Conservation (phyloP, 352 stramenopile genomes). For the Globisporangium lucens region DNA sequence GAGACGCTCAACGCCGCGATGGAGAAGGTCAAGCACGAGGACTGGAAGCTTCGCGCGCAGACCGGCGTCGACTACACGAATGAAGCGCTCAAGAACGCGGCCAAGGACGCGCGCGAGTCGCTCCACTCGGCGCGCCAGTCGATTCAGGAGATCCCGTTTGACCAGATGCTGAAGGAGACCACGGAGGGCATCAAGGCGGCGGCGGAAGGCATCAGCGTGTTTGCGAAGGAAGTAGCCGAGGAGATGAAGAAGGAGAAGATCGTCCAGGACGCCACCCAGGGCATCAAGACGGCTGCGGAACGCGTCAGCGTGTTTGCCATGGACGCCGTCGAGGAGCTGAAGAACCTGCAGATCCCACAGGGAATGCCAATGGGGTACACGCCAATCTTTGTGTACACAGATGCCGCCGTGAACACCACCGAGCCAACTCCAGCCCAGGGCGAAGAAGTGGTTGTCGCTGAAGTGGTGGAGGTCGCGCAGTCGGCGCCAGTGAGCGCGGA, state of each 20-base stretch:
- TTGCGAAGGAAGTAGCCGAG: conserved; percentile 71
- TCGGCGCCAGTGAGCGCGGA: conserved; percentile 27
- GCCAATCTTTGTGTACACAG: conserved; percentile 17
- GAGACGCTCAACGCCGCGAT: conserved; percentile 74
- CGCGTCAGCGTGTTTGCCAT: conserved; percentile 36
- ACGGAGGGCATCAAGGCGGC: conserved; percentile 75
- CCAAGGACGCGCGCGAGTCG: conserved; percentile 54
- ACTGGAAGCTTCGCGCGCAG: conserved; percentile 63
- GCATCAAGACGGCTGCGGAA: conserved; percentile 30
- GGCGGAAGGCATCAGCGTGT: conserved; percentile 67
- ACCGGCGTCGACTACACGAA: conserved; percentile 55
- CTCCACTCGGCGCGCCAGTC: conserved; percentile 42
- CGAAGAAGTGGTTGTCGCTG: conserved; percentile 22
- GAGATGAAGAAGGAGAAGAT: conserved; percentile 48
- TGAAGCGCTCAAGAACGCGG: conserved; percentile 54
- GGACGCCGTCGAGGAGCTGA: conserved; percentile 72
- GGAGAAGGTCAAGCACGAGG: conserved; percentile 81
- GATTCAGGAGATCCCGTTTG: conserved; percentile 82
- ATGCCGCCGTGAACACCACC: conserved; percentile 21
- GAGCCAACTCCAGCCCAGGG: conserved; percentile 21
- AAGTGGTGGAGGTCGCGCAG: conserved; percentile 26
- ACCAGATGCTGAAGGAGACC: conserved; percentile 79
- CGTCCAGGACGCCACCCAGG: conserved; percentile 14
- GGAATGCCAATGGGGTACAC: conserved; percentile 7
- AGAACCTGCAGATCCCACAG: conserved; percentile 34